A percentile compares a stretch with the other conserved stretches of the same genome.
These are phyloP conservation scores for Cutaneotrichosporon arboriforme DNA, from an alignment of 1,284 basidiomycete genomes.

Conservation along the genomic window DNA sequence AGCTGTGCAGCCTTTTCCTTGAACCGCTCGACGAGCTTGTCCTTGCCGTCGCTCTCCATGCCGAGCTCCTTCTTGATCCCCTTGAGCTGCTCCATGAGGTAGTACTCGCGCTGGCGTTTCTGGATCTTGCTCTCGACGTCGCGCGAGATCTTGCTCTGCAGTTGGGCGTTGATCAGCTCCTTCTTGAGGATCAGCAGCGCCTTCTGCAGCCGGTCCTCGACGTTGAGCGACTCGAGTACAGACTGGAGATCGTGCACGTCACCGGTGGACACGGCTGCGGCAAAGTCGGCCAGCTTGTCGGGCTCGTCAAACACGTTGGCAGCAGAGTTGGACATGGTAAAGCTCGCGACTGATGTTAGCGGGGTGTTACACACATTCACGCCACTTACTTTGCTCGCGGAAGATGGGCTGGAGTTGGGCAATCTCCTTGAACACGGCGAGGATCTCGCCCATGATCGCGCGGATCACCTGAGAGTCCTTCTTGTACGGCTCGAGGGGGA, in stretches of 20 bases:
- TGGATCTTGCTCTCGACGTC: constrained; percentile 97
- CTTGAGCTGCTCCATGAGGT: constrained; percentile 97
- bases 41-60: constrained; percentile 88
- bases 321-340: constrained; percentile 89
- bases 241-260: constrained; percentile 89
- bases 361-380: not conserved
- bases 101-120: constrained; percentile 95
- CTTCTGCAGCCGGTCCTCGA: constrained; percentile 87
- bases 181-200: constrained; percentile 92
- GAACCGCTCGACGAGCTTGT: constrained; percentile 95
- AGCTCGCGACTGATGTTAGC: constrained; percentile 52
- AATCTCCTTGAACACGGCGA: constrained; percentile 98
- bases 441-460: constrained; percentile 93
- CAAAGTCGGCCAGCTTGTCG: constrained; percentile 96
- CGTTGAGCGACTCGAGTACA: constrained; percentile 77
- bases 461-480: constrained; percentile 91
- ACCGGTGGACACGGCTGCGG: constrained; percentile 89
- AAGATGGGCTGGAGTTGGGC: constrained; percentile 95
- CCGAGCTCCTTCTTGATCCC: constrained; percentile 99
- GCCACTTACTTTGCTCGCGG: constrained; percentile 72
- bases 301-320: constrained; percentile 99
- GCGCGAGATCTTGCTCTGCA: constrained; percentile 88
- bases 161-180: constrained; percentile 93
- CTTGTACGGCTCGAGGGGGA: constrained; percentile 74
- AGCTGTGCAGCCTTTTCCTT: constrained; percentile 78